Evolutionary conservation across 257 asterid genomes (phyloP), one percentile per base, ranked within the genome.

Genomic region (Gynochthodes officinalis): DNA sequence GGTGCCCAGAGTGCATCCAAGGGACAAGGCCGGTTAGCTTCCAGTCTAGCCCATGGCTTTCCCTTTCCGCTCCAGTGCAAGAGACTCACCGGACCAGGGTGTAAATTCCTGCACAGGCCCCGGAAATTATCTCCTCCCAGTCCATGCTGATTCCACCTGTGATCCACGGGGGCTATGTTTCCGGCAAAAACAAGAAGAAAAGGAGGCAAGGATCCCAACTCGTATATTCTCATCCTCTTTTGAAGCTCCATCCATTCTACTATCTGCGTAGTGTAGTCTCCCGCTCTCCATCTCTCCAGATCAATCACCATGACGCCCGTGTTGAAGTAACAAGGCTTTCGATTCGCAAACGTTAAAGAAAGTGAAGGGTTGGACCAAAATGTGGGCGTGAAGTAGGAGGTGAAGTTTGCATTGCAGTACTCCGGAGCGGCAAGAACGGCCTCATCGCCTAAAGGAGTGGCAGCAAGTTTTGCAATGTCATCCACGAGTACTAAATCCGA

Each of bases 31-130:
- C 86, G 86, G 67, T 78, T 81, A 0, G 89, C 80, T 64, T 89
- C 96, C 32, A 91, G 83, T 19, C 98, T 76, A 21, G 71, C 97
- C 98, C 98, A 94, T 4, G 98, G 98, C 37, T 94, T 94, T 0
- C 97, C 99, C 67, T 94, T 94, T 2, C 99, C 99, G 43, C 97
- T 91, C 99, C 99, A 94, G 75, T 94, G 99, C 89, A 94, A 57
- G 0, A 94, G 79, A 48, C 97, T 91, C 7, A 94, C 99, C 42
- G 96, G 99, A 0, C 99, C 99, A 2, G 92, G 97, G 32, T 94
- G 99, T 75, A 94, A 71, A 75, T 85, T 87, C 40, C 98, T 77
- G 82, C 98, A 94, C 0, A 91, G 89, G 0, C 97, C 98, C 64
- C 85, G 80, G 77, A 84, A 91, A 37, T 93, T 93, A 58, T 93